Conservation (phyloP, 2,329 filamentous ascomycete genomes). For the Xylariales sp. region DNA sequence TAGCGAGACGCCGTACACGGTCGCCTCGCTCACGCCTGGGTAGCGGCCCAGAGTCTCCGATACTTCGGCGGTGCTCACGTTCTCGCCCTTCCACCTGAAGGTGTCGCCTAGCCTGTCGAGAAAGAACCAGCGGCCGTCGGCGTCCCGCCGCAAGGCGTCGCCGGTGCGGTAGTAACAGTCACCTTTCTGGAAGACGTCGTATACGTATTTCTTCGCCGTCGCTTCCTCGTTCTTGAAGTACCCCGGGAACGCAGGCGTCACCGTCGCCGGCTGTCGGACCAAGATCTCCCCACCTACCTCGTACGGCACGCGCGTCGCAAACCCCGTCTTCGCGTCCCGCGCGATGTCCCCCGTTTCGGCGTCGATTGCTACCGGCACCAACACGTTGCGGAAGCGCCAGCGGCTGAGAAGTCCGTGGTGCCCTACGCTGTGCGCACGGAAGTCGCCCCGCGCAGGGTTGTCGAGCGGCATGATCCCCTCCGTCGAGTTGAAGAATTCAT, state of each 20-base stretch:
- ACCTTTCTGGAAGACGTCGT: constrained; percentile 73
- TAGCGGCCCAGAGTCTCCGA: constrained; percentile 70
- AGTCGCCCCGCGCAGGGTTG: constrained; percentile 71
- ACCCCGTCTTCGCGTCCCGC: constrained; percentile 74
- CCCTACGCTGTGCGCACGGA: constrained; percentile 72
- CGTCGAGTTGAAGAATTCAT: constrained; percentile 82
- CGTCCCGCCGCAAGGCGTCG: constrained; percentile 71
- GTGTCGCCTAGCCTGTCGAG: constrained; percentile 77
- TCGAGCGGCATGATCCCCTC: constrained; percentile 75
- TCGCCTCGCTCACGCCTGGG: constrained; percentile 71
- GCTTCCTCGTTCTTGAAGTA: constrained; percentile 76
- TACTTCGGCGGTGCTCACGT: constrained; percentile 75
- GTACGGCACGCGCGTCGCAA: constrained; percentile 71
- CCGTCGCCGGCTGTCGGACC: constrained; percentile 64
- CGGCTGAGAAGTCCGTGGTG: constrained; percentile 75
- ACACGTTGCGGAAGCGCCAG: constrained; percentile 62
- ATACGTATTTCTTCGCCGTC: constrained; percentile 73
- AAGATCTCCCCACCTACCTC: constrained; percentile 81
- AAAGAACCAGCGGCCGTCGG: constrained; percentile 76
- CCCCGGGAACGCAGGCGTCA: constrained; percentile 71
- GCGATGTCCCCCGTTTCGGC: constrained; percentile 74
- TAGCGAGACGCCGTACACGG: constrained; percentile 75
- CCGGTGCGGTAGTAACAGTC: constrained; percentile 77
- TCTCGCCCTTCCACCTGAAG: constrained; percentile 79
- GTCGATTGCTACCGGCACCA: constrained; percentile 76